Base-by-base conservation (phyloP, 2,329 filamentous ascomycete species). In the Monascus ruber region DNA sequence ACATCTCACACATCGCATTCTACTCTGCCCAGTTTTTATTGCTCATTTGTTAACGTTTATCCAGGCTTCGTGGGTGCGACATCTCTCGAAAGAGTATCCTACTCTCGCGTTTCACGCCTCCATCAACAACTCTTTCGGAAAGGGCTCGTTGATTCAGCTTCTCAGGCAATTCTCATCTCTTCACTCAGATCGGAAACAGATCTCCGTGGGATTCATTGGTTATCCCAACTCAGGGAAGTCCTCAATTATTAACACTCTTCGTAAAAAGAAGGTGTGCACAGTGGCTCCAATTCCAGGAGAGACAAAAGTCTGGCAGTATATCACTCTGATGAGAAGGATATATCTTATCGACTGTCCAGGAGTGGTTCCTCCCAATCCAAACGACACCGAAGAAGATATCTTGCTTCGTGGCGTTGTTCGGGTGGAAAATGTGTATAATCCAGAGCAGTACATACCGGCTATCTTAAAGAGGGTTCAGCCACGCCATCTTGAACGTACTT, bases 271-370 rank as follows among this genome's bases (percentile, higher is more conserved):
- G 60, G 88, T 95, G 32, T 88, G 88, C 67, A 91, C 74, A 10
- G 86, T 94, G 3, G 91, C 91, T 5, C 91, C 89, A 5, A 94
- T 96, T 45, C 89, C 91, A 5, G 91, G 88, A 9, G 88, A 95
- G 69, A 96, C 89, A 28, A 96, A 95, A 65, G 84, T 95, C 26
- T 96, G 91, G 89, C 89, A 95, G 60, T 95, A 95, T 56, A 86
- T 95, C 49, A 94, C 87, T 2, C 65, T 96, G 43, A 94, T 94
- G 84, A 93, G 88, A 68, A 74, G 86, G 39, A 94, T 94, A 38
- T 88, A 89, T 63, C 75, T 98, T 39, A 96, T 98, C 52, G 91
- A 98, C 55, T 96, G 89, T 55, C 91, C 91, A 31, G 91, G 91
- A 62, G 87, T 98, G 32, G 91, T 96, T 1, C 91, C 91, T 4